Evolutionary conservation across 495 filamentous ascomycete genomes (phyloP).

Genomic region (Hypoxylon rickii): DNA sequence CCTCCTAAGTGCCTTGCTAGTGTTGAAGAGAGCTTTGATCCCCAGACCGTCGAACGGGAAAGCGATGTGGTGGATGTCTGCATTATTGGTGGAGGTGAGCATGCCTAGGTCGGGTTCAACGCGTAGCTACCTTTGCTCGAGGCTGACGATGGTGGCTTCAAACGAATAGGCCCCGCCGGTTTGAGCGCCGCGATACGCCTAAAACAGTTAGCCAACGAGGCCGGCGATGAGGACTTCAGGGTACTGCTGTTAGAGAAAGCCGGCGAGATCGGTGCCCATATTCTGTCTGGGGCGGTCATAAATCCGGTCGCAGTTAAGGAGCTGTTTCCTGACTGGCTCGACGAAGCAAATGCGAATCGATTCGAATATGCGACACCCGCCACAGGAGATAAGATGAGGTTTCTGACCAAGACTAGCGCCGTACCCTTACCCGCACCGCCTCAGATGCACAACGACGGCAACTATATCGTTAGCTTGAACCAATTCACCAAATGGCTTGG

Average conservation of each 20-base stretch:
- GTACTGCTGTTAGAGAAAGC: conserved; percentile 95
- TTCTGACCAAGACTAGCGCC: conserved; percentile 80
- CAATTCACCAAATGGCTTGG: conserved; percentile 94
- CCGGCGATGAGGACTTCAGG: conserved; percentile 94
- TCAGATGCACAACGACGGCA: conserved; percentile 98
- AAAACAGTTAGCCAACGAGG: conserved; percentile 93
- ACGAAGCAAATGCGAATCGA: conserved; percentile 79
- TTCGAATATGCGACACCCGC: conserved; percentile 86
- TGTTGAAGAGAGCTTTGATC: conserved; percentile 69
- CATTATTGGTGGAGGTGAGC: conserved; percentile 86
- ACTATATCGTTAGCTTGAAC: conserved; percentile 95
- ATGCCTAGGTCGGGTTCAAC: background rate
- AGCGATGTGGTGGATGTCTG: conserved; percentile 94
- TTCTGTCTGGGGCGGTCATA: conserved; percentile 93
- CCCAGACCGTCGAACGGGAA: conserved; percentile 76
- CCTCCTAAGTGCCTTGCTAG: conserved; percentile 21
- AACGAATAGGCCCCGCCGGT: conserved; percentile 74
- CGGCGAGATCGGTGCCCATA: conserved; percentile 92
- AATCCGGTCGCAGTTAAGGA: conserved; percentile 89
- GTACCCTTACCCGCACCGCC: conserved; percentile 86
- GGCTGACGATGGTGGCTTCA: background rate
- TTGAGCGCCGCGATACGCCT: conserved; percentile 90
- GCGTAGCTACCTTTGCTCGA: background rate
- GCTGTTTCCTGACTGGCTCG: conserved; percentile 91
- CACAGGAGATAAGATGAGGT: conserved; percentile 85